Conservation (phyloP, 306 rosid genomes). For the Pterocarpus santalinus region DNA sequence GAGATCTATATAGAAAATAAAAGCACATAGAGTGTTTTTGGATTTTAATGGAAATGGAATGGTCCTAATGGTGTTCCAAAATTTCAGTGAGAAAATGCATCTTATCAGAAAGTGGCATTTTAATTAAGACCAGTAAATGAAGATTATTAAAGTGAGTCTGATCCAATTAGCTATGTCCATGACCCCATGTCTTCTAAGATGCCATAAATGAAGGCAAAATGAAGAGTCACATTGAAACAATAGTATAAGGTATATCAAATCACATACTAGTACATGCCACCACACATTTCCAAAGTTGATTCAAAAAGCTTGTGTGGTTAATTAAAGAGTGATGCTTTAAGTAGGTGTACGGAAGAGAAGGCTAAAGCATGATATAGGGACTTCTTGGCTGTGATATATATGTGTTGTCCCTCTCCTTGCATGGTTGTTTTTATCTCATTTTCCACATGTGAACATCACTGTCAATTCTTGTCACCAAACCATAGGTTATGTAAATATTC, state of each 20-base stretch:
- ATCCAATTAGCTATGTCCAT: constrained; percentile 22
- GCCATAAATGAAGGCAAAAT: constrained; percentile 27
- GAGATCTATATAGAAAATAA: constrained; percentile 21
- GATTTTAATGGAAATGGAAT: constrained; percentile 42
- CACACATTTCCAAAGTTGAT: constrained; percentile 5
- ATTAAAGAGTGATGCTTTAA: constrained; percentile 22
- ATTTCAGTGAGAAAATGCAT: constrained; percentile 34
- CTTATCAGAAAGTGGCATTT: background rate
- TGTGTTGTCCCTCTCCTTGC: constrained; percentile 36
- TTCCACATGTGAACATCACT: constrained; percentile 19
- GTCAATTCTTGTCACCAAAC: constrained; percentile 20
- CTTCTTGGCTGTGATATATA: constrained; percentile 13
- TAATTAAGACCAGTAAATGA: constrained; percentile 26
- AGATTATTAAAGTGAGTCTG: background rate
- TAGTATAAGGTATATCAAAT: background rate
- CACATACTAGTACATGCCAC: background rate
- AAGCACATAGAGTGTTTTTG: background rate
- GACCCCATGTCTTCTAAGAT: constrained; percentile 22
- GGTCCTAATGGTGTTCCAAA: constrained; percentile 41
- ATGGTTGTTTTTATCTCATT: constrained; percentile 35
- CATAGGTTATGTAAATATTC: background rate
- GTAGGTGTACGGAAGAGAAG: constrained; percentile 10
- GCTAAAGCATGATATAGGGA: background rate
- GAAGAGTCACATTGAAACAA: background rate
- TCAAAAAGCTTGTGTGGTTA: constrained; percentile 6